Conservation (phyloP, 768 basidiomycete species). For the Podaxis sp. region DNA sequence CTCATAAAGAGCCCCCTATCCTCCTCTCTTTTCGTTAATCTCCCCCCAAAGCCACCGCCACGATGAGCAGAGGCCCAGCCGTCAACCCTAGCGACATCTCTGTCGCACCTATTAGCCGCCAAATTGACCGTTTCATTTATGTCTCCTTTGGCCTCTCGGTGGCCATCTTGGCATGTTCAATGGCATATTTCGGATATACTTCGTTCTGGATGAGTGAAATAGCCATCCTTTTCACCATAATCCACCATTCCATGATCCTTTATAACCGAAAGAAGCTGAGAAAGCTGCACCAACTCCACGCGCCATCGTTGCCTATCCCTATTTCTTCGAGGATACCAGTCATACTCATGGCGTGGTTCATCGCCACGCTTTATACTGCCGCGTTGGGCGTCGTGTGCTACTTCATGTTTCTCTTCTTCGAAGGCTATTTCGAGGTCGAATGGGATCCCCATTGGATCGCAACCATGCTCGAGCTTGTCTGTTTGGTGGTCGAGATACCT, state of each 20-base stretch:
- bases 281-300: not conserved
- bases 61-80: not conserved
- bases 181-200: not conserved
- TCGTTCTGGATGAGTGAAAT: not conserved
- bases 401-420: not conserved
- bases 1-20: not conserved
- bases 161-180: not conserved
- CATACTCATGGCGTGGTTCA: not conserved
- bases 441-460: not conserved
- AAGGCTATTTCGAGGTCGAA: not conserved
- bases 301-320: not conserved
- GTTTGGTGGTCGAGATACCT: not conserved
- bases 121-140: constrained; percentile 1
- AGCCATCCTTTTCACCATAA: not conserved
- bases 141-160: not conserved
- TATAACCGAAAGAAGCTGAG: not conserved
- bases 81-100: not conserved
- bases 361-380: not conserved
- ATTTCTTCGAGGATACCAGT: not conserved
- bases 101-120: not conserved
- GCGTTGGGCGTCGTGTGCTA: not conserved
- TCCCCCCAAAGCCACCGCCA: not conserved
- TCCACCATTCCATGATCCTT: not conserved
- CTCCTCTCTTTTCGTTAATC: not conserved
- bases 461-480: not conserved